Base-by-base conservation (phyloP, 2,329 filamentous ascomycete genomes). In the Verticillium albo-atrum region DNA sequence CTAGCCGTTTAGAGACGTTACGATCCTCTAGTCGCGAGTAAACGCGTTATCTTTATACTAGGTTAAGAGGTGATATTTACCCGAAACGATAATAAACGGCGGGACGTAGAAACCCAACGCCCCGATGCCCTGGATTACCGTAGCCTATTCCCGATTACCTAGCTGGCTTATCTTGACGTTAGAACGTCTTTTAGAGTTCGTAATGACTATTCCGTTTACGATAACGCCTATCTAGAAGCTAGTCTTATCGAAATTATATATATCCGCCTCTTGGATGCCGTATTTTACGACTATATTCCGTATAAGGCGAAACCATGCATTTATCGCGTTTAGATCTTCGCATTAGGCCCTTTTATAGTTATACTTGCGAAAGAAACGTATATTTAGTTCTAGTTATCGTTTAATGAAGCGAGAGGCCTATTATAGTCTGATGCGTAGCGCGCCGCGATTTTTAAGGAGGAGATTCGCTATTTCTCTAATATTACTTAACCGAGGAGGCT, bases 1-100 rank as follows among this genome's bases (percentile, higher is more conserved):
- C 69, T 58, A 76, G 58, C 30, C 30, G 30, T 34, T 34, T 9
- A 71, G 6, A 53, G 50, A 53, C 15, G 50, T 53, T 5, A 23
- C 50, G 15, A 53, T 53, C 14, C 5, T 15, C 50, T 15, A 53
- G 50, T 53, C 50, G 17, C 7, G 50, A 6, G 50, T 15, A 28
- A 0, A 34, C 15, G 42, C 27, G 12, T 26, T 34, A 14, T 65
- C 14, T 14, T 34, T 14, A 14, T 34, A 34, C 30, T 14, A 34
- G 30, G 30, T 14, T 34, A 14, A 34, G 30, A 34, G 30, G 30
- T 34, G 30, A 34, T 34, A 9, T 14, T 34, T 34, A 14, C 30
- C 30, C 30, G 30, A 34, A 34, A 34, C 30, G 30, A 34, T 34
- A 14, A 34, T 34, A 34, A 34, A 34, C 30, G 30, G 30, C 7